Base-by-base conservation (phyloP, 2,329 filamentous ascomycete species). In the Cordyceps cateniannulata region DNA sequence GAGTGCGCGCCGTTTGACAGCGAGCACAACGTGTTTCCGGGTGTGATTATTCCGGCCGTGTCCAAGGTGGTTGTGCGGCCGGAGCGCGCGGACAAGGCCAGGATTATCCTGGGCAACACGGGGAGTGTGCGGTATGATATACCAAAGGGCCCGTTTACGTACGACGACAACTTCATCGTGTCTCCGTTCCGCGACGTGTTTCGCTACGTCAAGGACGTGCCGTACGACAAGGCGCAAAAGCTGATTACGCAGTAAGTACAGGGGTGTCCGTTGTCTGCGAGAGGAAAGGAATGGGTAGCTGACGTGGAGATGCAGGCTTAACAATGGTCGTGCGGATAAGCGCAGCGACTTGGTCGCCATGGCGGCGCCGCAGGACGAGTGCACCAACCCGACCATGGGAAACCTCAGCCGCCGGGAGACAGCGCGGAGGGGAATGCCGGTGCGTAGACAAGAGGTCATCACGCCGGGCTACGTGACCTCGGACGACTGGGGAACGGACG, bases 81-180 rank as follows among this genome's bases (percentile, higher is more conserved):
- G 47, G 75, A 76, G 18, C 77, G 81, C n/a, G 72, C 75, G 44
- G 72, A 79, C 59, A 77, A 72, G 27, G 73, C 84, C 1, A 78
- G 85, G 32, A 73, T 86, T 49, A 79, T 87, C 62, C 77, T 86
- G 63, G 77, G 79, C 63, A 88, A 87, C 70, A 85, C 83, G 0
- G 85, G 84, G 27, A 77, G 76, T 35, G 77, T 87, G 25, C 81
- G 85, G 2, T 87, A 86, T 66, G 85, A 88, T 65, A 71, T 88
- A 14, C 77, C 82, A 62, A 78, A 87, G 69, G 85, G 85, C 0
- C 82, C 83, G 0, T 88, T 87, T 67, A 86, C 84, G 0, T 78
- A 72, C 20, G 77, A 79, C 47, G 75, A 77, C 62, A 75, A 70
- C 49, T 84, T 81, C 69, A 84, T 85, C 64, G 79, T 84, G 0